Base-by-base conservation (phyloP, 805 yeast genomes). In the Saccharomyces jurei region DNA sequence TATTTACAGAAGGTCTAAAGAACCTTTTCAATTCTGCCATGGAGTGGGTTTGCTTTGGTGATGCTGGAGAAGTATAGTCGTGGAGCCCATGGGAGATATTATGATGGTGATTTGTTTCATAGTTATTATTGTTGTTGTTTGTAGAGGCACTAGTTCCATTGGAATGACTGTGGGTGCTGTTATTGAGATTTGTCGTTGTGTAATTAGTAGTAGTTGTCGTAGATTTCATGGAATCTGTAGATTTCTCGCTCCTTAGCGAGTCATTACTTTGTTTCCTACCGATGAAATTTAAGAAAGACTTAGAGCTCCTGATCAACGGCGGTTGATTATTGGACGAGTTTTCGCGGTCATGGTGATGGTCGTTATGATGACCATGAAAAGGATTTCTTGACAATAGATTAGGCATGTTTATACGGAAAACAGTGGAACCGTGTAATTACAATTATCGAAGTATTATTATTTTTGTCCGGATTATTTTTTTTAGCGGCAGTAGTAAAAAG, bases 11-110 rank as follows among this genome's bases (percentile, higher is more conserved):
- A 11, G 88, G 87, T 64, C 87, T 81, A 68, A 86, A 86, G 60
- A 86, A 84, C 63, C 87, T 76, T 64, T 85, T 86, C 68, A 86
- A 71, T 60, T 85, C 90, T 26, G 80, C 84, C 87, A 85, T 84
- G 26, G 89, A 82, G 55, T 66, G 67, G 41, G 61, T 57, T 29
- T 58, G 58, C 52, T 64, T 66, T 3, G 68, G 70, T 6, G 68
- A 59, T 48, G 60, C 48, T 9, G 62, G 51, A 55, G 68, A 64
- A 55, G 50, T 46, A n/a, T 52, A 48, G 29, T 54, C 52, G 26
- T 51, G 31, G 44, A 36, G 44, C 17, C 28, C 44, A 11, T 51
- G 50, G 14, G 32, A 32, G 25, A 70, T 56, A 29, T 52, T 59
- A 27, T 60, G 50, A 26, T 51, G 46, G 14, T 47, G 54, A 27